Base-by-base conservation (phyloP, 257 asterid species). In the Fraxinus quadrangulata region DNA sequence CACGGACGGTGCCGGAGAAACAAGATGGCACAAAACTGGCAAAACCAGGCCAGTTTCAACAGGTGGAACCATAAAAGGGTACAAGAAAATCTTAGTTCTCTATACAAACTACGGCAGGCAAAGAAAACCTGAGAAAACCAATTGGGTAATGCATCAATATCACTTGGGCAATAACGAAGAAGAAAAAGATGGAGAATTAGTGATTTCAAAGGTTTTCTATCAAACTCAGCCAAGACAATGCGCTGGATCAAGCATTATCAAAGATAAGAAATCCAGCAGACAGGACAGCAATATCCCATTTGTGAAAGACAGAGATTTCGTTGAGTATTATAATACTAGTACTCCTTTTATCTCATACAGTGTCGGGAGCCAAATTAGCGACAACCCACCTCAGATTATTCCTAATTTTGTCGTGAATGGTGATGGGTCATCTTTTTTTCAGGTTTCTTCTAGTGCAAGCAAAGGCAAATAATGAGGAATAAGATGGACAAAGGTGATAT, bases 131-230 rank as follows among this genome's bases (percentile, higher is more conserved):
- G 97, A 94, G 79, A 94, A 94, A 79, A 94, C 97, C 0, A 94
- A 89, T 9, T 94, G 98, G 98, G 97, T 94, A 0, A 92, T 94
- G 98, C 98, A 94, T 73, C 98, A 94, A 30, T 94, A 94, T 84
- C 98, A 94, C 77, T 49, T 94, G 1, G 98, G 98, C 40, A 81
- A 80, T 73, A 89, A 89, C 77, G 97, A 94, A 34, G 97, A 94
- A 77, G 98, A 94, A 81, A 94, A 86, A 63, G 97, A 94, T 66
- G 98, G 98, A 16, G 97, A 94, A 24, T 71, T 94, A 81, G 98
- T 92, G 28, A 86, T 91, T n/a, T 94, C 98, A 0, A 94, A 94
- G 79, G 98, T 94, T 75, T 94, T 94, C 85, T 94, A 83, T 88
- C 98, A 94, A 84, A 94, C 97, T 19, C 98, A 94, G 84, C 98